Evolutionary conservation across 495 filamentous ascomycete species (phyloP).

Genomic region (Talaromyces ruber): DNA sequence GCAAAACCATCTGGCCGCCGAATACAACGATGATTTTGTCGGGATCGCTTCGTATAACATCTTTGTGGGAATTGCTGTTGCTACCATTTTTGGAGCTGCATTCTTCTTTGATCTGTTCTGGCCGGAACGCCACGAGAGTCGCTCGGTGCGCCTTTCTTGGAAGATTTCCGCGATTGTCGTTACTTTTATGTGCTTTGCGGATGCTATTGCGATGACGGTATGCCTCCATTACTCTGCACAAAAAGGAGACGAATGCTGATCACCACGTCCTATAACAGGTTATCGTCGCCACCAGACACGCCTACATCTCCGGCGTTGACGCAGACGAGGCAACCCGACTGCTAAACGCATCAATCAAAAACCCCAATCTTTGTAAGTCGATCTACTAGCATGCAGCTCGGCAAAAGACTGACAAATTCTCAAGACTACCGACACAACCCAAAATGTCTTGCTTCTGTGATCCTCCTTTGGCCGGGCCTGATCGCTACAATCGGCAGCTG

Average conservation of each 20-base stretch:
- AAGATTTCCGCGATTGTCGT: slow-evolving; percentile 34
- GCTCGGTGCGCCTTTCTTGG: slow-evolving; percentile 35
- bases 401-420: slow-evolving; percentile 10
- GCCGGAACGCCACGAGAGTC: slow-evolving; percentile 39
- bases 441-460: slow-evolving; percentile 29
- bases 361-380: slow-evolving; percentile 20
- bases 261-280: slow-evolving; percentile 11
- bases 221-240: neutral
- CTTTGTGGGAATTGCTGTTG: slow-evolving; percentile 43
- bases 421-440: slow-evolving; percentile 28
- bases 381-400: neutral
- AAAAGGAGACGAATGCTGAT: neutral
- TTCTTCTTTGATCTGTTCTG: slow-evolving; percentile 50
- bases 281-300: slow-evolving; percentile 28
- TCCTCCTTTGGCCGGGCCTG: slow-evolving; percentile 32
- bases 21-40: slow-evolving; percentile 40
- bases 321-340: slow-evolving; percentile 12
- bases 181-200: slow-evolving; percentile 28
- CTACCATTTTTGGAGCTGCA: slow-evolving; percentile 42
- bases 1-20: slow-evolving; percentile 16
- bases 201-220: slow-evolving; percentile 33
- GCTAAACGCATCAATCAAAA: slow-evolving; percentile 16
- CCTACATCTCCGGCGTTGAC: slow-evolving; percentile 26
- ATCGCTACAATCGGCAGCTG: slow-evolving; percentile 19
- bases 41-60: slow-evolving; percentile 42